A percentile compares a stretch with the other conserved stretches of the same genome.
Evolutionary conservation across 2,329 filamentous ascomycete genomes (phyloP).

Genomic region (Didymellaceae sp.): DNA sequence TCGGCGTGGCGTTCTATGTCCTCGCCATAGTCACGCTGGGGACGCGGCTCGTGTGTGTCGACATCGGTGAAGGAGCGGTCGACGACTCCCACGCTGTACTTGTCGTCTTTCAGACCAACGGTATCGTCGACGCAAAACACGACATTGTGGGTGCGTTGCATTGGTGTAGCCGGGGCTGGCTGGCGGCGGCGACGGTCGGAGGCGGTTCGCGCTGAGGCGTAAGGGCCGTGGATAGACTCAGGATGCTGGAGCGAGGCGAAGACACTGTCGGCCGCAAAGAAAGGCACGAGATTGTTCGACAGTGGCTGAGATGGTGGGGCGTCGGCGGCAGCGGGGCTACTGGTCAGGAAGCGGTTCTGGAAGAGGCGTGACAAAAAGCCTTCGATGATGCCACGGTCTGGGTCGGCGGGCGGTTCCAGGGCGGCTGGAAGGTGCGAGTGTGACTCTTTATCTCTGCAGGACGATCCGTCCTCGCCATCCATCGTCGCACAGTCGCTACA

Average conservation of each 20-base stretch:
- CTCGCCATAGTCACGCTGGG: conserved; percentile 48
- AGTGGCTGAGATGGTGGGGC: conserved; percentile 23
- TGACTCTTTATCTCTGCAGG: background rate
- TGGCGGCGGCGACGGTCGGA: background rate
- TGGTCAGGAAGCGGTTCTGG: conserved; percentile 30
- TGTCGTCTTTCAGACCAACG: conserved; percentile 49
- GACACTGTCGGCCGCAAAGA: conserved; percentile 31
- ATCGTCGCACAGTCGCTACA: conserved; percentile 21
- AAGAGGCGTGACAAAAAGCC: conserved; percentile 33
- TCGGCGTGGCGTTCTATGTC: conserved; percentile 46
- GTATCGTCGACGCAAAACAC: conserved; percentile 52
- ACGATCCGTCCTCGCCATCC: conserved; percentile 13
- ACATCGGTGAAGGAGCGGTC: conserved; percentile 53
- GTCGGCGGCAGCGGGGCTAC: conserved; percentile 19
- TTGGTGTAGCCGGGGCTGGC: conserved; percentile 6
- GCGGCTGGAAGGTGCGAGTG: conserved; percentile 9
- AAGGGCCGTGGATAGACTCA: too few species aligned
- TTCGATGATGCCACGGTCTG: conserved; percentile 18
- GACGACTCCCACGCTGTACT: conserved; percentile 52
- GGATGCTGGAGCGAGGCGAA: conserved; percentile 11
- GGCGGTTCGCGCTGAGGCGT: background rate
- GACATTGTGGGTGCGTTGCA: conserved; percentile 29
- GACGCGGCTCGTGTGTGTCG: conserved; percentile 55
- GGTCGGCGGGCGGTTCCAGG: conserved; percentile 7
- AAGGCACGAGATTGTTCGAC: conserved; percentile 27